Evolutionary conservation across 108 stramenopile genomes (phyloP), one percentile per base, ranked within the genome.

Genomic region (Cyclotella sp.): DNA sequence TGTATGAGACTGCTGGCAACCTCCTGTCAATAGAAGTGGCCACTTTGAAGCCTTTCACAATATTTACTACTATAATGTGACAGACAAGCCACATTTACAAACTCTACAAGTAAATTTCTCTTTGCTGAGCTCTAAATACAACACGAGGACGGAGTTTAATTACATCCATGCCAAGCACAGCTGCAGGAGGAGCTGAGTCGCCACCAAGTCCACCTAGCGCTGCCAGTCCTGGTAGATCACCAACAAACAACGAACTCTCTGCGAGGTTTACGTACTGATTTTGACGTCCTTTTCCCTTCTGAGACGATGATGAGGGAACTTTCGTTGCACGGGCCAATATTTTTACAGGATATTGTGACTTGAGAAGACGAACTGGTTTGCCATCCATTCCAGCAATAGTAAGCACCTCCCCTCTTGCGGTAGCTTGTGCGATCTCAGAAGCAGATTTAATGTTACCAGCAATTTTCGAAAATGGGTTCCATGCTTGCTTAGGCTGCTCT

Each of bases 81-180:
- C 4, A 34, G 6, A 34, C 2, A 34, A 6, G 34, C 2, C 2
- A 34, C n/a, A n/a, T n/a, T 34, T 8, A 51, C 13, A 58, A 26
- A 41, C 3, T 64, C 66, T 87, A 91, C 28, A 91, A 83, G 51
- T 87, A 91, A 0, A 91, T 76, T 72, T 89, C 90, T 46, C 85
- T 80, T 43, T 87, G 73, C 30, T 84, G 74, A 28, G 87, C 82
- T 28, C 86, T 69, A 54, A 90, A 84, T 7, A 90, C 34, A 77
- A 93, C 85, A 40, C 73, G 88, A 14, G 82, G 84, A 68, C 80
- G 49, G 15, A 40, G 55, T 41, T 77, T 61, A 24, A 94, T 67
- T 16, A 94, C 79, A 82, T 94, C 90, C 89, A 90, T 89, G 27
- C 93, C 93, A 52, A 94, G 77, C 14, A 94, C 88, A 19, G 83